A percentile compares a stretch with the other conserved stretches of the same genome.
Evolutionary conservation across 257 asterid genomes (phyloP).

Genomic region (Nicotiana knightiana): DNA sequence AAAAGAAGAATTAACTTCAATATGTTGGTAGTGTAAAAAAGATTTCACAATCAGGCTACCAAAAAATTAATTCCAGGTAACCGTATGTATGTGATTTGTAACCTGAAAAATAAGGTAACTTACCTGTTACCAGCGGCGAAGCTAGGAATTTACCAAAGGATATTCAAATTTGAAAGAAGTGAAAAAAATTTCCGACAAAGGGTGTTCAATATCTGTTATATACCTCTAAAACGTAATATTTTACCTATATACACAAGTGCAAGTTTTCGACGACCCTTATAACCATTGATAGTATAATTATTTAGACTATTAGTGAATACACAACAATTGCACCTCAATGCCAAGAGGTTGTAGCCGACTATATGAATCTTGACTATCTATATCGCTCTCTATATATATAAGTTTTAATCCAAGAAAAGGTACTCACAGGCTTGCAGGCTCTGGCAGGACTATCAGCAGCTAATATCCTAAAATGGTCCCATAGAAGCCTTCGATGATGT

Average conservation of each 20-base stretch:
- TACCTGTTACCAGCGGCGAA: neutral
- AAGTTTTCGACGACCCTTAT: too few species aligned
- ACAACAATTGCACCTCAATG: neutral
- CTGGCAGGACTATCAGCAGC: constrained; percentile 33
- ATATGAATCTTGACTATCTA: neutral
- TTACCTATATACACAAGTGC: too few species aligned
- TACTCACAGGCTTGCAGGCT: constrained; percentile 38
- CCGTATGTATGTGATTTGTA: too few species aligned
- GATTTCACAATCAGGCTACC: neutral
- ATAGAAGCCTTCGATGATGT: constrained; percentile 60
- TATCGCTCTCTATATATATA: neutral
- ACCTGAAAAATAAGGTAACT: neutral
- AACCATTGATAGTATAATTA: too few species aligned
- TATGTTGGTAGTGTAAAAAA: too few species aligned
- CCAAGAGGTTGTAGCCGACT: neutral
- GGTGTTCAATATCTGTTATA: too few species aligned
- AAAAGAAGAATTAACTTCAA: too few species aligned
- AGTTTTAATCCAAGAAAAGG: neutral
- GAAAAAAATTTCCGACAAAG: too few species aligned
- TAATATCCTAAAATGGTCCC: constrained; percentile 40
- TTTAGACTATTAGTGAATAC: neutral
- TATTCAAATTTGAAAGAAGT: too few species aligned
- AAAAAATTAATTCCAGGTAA: neutral
- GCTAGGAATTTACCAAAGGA: too few species aligned
- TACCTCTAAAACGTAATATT: too few species aligned